phyloP scores from a whole-genome alignment of 805 yeast genomes.

The Groenewaldozyma salmanticensis region DNA sequence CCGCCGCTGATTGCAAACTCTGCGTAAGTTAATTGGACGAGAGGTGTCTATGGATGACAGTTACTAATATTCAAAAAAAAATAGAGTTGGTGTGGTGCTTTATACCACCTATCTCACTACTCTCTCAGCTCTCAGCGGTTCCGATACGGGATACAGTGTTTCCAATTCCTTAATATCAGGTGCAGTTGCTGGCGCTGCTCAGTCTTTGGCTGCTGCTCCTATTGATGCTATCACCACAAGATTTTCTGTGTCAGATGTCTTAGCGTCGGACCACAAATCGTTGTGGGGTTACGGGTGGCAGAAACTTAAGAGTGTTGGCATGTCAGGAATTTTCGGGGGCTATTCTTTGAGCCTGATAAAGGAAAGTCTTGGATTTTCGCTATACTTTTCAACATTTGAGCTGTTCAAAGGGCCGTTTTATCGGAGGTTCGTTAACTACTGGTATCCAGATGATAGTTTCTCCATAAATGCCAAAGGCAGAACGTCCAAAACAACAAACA shows the following conservation, averaged over 20 bases:
- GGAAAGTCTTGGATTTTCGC: conserved; percentile 74
- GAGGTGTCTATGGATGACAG: background rate
- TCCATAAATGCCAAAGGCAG: background rate
- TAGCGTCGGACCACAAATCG: conserved; percentile 57
- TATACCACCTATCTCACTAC: conserved; percentile 67
- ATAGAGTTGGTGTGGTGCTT: conserved; percentile 61
- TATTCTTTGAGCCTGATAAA: conserved; percentile 67
- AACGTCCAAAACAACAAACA: conserved; percentile 2
- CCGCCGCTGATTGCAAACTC: conserved; percentile 89
- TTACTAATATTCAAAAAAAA: background rate
- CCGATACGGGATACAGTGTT: conserved; percentile 36
- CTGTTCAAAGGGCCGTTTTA: conserved; percentile 48
- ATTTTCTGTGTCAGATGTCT: conserved; percentile 63
- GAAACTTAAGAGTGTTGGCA: conserved; percentile 64
- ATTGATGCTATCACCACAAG: conserved; percentile 84
- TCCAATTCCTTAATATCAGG: conserved; percentile 59
- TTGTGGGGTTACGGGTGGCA: conserved; percentile 68
- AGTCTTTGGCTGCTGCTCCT: conserved; percentile 89
- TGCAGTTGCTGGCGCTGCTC: conserved; percentile 73
- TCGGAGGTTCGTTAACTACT: conserved; percentile 20
- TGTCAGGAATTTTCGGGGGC: conserved; percentile 84
- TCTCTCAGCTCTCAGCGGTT: conserved; percentile 19
- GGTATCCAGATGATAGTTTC: conserved; percentile 16
- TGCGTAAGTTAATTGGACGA: conserved; percentile 34
- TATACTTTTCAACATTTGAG: conserved; percentile 76